phyloP scores from a whole-genome alignment of 2,329 filamentous ascomycete species.

The Chaetothyriales sp. region DNA sequence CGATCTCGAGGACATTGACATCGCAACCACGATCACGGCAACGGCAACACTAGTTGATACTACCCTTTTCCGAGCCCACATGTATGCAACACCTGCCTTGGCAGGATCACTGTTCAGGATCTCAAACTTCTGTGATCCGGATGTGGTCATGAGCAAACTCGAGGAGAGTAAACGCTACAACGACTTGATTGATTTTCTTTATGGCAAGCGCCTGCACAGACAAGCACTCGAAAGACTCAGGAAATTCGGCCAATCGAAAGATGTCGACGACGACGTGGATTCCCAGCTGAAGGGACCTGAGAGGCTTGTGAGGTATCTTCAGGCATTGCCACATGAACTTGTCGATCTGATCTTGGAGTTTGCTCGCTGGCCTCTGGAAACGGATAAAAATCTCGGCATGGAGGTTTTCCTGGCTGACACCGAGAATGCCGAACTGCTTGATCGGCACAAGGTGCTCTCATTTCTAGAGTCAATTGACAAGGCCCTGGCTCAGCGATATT shows the following conservation, averaged over 20 bases:
- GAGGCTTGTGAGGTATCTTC: conserved; percentile 76
- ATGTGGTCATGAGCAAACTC: conserved; percentile 84
- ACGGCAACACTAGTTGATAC: conserved; percentile 83
- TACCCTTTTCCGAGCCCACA: conserved; percentile 83
- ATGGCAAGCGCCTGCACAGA: conserved; percentile 83
- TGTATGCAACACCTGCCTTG: conserved; percentile 75
- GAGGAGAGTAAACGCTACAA: conserved; percentile 79
- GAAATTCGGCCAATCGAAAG: conserved; percentile 54
- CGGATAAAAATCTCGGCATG: conserved; percentile 63
- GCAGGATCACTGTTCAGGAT: conserved; percentile 85
- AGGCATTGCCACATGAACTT: conserved; percentile 70
- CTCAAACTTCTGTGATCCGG: conserved; percentile 91
- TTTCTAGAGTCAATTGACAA: conserved; percentile 59
- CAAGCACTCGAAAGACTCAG: conserved; percentile 70
- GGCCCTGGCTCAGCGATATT: conserved; percentile 60
- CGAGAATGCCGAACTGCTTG: conserved; percentile 82
- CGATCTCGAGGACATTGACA: conserved; percentile 40
- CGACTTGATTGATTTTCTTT: conserved; percentile 92
- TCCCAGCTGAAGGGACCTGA: conserved; percentile 60
- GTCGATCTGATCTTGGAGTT: conserved; percentile 87
- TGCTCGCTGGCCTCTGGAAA: conserved; percentile 68
- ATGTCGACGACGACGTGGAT: conserved; percentile 24
- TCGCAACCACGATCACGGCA: conserved; percentile 55
- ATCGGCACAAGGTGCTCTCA: conserved; percentile 56
- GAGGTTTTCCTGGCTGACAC: conserved; percentile 87